Percentiles rank a stretch among this genome's conserved stretches.
Conservation (phyloP, 225 moss, liverwort and hornwort genomes). For the Climacium dendroides region DNA sequence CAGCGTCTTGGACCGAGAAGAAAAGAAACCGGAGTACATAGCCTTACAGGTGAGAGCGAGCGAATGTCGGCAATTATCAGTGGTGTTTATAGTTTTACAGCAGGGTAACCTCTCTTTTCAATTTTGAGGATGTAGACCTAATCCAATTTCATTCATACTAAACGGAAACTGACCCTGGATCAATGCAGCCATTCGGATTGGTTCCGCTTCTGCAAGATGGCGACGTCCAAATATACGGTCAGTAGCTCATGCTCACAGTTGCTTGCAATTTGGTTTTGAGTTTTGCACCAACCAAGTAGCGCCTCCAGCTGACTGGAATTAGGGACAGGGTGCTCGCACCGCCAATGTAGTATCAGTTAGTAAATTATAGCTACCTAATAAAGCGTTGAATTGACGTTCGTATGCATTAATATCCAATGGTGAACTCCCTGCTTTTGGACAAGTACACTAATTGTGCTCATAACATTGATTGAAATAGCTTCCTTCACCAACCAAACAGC, state of each 20-base stretch:
- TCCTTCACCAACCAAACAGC: background rate
- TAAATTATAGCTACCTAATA: background rate
- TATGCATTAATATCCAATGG: too few species aligned
- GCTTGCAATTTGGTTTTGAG: background rate
- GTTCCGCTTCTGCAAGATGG: constrained; percentile 36
- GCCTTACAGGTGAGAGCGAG: constrained; percentile 10
- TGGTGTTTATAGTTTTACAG: background rate
- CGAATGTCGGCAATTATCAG: background rate
- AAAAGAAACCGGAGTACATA: constrained; percentile 8
- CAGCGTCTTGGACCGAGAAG: background rate
- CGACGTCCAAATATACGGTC: constrained; percentile 23
- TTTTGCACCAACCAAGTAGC: background rate
- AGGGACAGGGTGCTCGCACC: background rate
- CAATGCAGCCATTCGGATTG: constrained; percentile 29
- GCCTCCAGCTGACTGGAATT: background rate
- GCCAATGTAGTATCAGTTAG: too few species aligned
- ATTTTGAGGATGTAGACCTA: background rate
- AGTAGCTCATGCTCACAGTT: background rate
- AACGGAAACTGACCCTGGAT: background rate
- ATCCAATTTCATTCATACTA: background rate
- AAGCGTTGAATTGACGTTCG: background rate
- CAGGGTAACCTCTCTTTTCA: background rate
- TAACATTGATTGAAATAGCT: background rate
- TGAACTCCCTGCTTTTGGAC: background rate
- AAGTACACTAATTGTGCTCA: background rate